These are phyloP conservation scores for Aspergillus sparsus DNA, from an alignment of 495 filamentous ascomycete species.

Conservation along the genomic window DNA sequence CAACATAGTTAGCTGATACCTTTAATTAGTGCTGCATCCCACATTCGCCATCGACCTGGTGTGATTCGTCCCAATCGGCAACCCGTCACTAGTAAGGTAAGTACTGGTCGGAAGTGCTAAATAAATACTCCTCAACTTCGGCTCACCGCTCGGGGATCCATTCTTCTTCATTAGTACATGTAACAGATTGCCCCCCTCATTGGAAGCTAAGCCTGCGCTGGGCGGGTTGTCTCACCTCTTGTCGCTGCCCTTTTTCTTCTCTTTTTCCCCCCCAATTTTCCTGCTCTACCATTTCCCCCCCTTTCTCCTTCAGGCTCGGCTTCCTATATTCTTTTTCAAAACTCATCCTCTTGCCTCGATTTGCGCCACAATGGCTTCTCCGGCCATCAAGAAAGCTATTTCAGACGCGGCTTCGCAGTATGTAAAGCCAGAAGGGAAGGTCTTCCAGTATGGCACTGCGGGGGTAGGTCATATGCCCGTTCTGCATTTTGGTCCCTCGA, in stretches of 20 bases:
- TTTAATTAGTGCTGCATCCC: not conserved
- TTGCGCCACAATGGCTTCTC: constrained; percentile 48
- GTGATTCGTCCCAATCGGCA: constrained; percentile 12
- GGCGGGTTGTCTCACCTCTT: constrained; percentile 13
- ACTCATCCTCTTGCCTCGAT: constrained; percentile 16
- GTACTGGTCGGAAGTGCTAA: too few species aligned
- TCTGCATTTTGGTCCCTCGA: constrained; percentile 14
- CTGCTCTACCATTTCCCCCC: constrained; percentile 18
- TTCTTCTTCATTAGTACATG: not conserved
- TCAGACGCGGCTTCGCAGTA: constrained; percentile 47
- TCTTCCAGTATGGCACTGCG: constrained; percentile 93
- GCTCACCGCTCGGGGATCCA: constrained; percentile 36
- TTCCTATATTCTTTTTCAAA: constrained; percentile 3
- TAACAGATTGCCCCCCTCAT: constrained; percentile 13
- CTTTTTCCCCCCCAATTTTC: constrained; percentile 22
- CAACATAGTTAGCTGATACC: too few species aligned
- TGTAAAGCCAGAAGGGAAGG: constrained; percentile 66
- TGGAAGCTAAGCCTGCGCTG: constrained; percentile 35
- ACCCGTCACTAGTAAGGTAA: constrained; percentile 19
- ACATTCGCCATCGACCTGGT: not conserved
- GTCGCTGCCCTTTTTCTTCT: constrained; percentile 30
- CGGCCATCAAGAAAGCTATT: constrained; percentile 47
- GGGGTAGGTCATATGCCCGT: constrained; percentile 59
- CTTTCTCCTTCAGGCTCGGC: constrained; percentile 4
- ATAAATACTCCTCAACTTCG: constrained; percentile 16